These are phyloP conservation scores for Bryoerythrophyllum caledonicum DNA, from an alignment of 225 moss, liverwort and hornwort genomes.

Conservation along the genomic window DNA sequence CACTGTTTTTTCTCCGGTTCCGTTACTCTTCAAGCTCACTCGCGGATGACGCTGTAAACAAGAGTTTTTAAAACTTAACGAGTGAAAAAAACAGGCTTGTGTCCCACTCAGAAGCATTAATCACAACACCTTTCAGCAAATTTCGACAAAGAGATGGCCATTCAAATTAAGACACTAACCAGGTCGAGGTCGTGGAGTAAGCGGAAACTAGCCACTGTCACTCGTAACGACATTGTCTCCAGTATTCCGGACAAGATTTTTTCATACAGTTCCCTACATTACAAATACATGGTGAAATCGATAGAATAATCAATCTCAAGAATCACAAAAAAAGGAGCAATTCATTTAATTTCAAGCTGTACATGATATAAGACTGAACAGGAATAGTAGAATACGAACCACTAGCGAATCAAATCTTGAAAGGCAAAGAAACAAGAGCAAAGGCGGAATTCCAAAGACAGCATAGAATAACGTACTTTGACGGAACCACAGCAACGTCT, in stretches of 20 bases:
- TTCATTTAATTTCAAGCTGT: neutral
- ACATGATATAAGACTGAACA: conserved; percentile 6
- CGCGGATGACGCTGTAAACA: conserved; percentile 62
- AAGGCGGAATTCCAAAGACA: conserved; percentile 12
- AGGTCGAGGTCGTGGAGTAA: conserved; percentile 62
- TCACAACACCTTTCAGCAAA: neutral
- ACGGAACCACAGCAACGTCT: conserved; percentile 51
- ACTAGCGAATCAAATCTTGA: conserved; percentile 3
- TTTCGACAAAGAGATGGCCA: neutral
- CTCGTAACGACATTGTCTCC: conserved; percentile 52
- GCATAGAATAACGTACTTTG: conserved; percentile 37
- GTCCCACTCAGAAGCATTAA: conserved; percentile 6
- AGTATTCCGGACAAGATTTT: conserved; percentile 54
- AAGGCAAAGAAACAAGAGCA: conserved; percentile 1
- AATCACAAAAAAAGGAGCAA: conserved; percentile 2
- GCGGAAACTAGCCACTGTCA: conserved; percentile 54
- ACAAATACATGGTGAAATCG: conserved; percentile 12
- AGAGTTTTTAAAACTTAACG: conserved; percentile 6
- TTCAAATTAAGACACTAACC: conserved; percentile 34
- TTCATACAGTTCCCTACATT: conserved; percentile 44
- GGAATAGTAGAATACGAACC: neutral
- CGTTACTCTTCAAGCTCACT: conserved; percentile 39
- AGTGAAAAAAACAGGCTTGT: conserved; percentile 8
- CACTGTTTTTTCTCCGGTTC: conserved; percentile 26
- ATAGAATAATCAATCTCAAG: conserved; percentile 9